Evolutionary conservation across 2,329 filamentous ascomycete genomes (phyloP).

Genomic region (Endothia cerciana): DNA sequence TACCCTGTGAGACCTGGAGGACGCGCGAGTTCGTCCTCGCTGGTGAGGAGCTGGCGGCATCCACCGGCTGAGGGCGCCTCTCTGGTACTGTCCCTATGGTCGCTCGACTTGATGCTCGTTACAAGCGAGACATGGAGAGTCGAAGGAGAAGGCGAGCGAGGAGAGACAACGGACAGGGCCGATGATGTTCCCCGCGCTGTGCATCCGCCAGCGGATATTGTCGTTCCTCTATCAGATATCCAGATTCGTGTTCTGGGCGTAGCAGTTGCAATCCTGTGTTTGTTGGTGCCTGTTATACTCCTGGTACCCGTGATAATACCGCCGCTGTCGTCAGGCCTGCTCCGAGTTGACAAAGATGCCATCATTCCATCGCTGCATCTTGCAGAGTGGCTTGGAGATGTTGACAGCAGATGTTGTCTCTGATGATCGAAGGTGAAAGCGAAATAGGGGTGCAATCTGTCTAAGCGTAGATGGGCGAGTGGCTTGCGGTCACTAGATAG

Average conservation of each 20-base stretch:
- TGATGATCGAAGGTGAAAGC: constrained; percentile 20
- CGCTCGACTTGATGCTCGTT: constrained; percentile 6
- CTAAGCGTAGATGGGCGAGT: constrained; percentile 34
- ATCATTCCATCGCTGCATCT: constrained; percentile 1
- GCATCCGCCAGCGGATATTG: background rate
- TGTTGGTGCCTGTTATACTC: background rate
- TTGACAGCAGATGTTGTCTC: background rate
- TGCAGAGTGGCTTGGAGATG: constrained; percentile 1
- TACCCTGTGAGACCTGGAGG: constrained; percentile 37
- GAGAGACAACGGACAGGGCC: background rate
- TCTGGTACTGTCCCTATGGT: no score
- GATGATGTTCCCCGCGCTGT: background rate
- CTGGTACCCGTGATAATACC: background rate
- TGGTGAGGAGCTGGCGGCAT: constrained; percentile 28
- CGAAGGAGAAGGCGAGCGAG: constrained; percentile 10
- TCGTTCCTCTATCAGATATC: background rate
- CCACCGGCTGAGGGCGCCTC: constrained; percentile 13
- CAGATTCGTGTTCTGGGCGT: background rate
- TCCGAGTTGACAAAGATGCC: background rate
- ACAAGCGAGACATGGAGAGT: constrained; percentile 11
- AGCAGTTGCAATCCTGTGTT: background rate
- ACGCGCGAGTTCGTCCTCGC: constrained; percentile 34
- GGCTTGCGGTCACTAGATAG: constrained; percentile 10
- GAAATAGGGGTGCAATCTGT: constrained; percentile 8
- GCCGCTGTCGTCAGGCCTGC: background rate